Conservation (phyloP, 306 rosid genomes). For the Gynostemma pentaphyllum region DNA sequence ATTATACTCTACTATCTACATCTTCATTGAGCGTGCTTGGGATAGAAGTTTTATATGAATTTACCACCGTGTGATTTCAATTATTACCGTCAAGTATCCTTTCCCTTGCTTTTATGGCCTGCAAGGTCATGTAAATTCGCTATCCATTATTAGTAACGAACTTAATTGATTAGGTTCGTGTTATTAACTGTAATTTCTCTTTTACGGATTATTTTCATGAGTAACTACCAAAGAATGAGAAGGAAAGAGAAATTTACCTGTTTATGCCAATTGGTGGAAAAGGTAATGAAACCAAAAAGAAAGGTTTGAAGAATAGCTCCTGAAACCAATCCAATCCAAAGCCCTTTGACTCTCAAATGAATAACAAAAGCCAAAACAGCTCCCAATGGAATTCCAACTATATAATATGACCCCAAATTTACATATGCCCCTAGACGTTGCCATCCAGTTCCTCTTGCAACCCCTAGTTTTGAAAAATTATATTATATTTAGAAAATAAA, state of each 20-base stretch:
- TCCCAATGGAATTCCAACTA: conserved; percentile 37
- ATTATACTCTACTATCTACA: no score
- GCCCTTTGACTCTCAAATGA: conserved; percentile 33
- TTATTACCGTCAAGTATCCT: neutral
- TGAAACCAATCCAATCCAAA: conserved; percentile 37
- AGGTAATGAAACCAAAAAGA: conserved; percentile 20
- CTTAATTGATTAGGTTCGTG: no score
- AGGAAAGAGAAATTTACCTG: conserved; percentile 25
- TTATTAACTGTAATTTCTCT: no score
- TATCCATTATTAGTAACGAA: no score
- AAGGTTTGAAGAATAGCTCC: conserved; percentile 25
- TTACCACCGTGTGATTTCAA: no score
- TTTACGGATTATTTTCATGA: no score
- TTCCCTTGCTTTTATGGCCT: neutral
- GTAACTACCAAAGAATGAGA: no score
- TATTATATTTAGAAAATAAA: no score
- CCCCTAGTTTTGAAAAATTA: conserved; percentile 20
- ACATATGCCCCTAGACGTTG: conserved; percentile 32
- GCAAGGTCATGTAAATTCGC: neutral
- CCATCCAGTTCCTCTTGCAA: conserved; percentile 50
- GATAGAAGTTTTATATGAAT: no score
- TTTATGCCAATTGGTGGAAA: conserved; percentile 37
- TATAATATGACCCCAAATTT: conserved; percentile 45
- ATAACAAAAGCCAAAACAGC: conserved; percentile 23
- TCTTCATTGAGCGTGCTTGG: no score